Evolutionary conservation across 179 eudicot species (phyloP), one percentile per base, ranked within the genome.

Genomic region (Carnegiea gigantea): DNA sequence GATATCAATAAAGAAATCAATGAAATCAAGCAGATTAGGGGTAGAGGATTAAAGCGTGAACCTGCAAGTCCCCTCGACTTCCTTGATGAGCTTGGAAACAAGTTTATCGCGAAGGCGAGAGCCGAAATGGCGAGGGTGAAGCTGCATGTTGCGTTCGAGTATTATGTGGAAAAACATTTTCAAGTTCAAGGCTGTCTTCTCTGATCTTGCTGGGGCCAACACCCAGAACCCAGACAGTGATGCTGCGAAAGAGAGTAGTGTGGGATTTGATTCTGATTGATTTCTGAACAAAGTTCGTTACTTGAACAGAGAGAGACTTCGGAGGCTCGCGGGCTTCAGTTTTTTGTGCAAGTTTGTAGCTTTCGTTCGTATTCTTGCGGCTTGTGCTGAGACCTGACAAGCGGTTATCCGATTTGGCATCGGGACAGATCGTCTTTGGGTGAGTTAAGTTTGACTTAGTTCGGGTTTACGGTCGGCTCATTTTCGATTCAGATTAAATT

Each of bases 61-160:
- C 99, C 97, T 95, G 97, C 99, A 96, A 84, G 99, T 96, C 79
- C 98, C 99, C 78, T 96, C 99, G 0, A 96, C 97, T 60, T 96
- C 97, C 80, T 91, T 94, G 93, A 96, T 92, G 64, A 96, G 97
- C 80, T 94, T 93, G 57, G 98, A 72, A 38, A 91, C 86, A 28
- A 96, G 97, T 83, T 94, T 94, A 9, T 93, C 97, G 0, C 97
- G 93, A 23, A 96, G 92, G 36, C 97, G 96, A 70, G 97, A 91
- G 26, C 97, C 99, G 30, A 96, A 96, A 84, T 96, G 96, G 73
- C 97, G 95, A 26, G 98, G 99, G 68, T 96, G 98, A 9, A 96
- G 95, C 82, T 92, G 97, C 98, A 94, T 96, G 77, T 94, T 94
- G 38, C 98, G 83, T 88, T 96, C 98, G 74, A 96, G 75, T 1